Conservation (phyloP, 2,329 filamentous ascomycete genomes). For the Penicillium sumatraense region DNA sequence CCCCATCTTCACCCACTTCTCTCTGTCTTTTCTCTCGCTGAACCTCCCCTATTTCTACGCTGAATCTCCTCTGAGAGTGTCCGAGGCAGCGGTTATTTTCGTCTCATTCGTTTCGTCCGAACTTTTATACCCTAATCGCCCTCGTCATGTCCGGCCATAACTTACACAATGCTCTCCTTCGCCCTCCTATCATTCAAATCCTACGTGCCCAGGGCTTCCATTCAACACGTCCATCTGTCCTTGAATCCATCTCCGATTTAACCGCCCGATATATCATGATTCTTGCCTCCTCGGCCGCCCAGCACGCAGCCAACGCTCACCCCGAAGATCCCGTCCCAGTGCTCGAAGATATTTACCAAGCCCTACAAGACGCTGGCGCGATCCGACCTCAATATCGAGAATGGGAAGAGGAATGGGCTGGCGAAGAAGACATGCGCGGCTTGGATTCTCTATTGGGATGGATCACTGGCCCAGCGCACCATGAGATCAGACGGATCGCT, state of each 20-base stretch:
- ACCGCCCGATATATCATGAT: conserved; percentile 78
- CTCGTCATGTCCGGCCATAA: conserved; percentile 49
- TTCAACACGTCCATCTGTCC: conserved; percentile 75
- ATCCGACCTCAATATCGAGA: conserved; percentile 70
- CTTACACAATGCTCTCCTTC: conserved; percentile 77
- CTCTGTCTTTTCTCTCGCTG: not conserved
- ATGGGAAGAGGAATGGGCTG: conserved; percentile 70
- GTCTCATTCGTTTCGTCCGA: not conserved
- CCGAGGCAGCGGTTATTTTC: too few species aligned
- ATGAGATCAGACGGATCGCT: conserved; percentile 80
- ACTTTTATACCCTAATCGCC: not conserved
- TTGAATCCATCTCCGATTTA: conserved; percentile 87
- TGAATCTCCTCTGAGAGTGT: too few species aligned
- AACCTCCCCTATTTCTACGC: too few species aligned
- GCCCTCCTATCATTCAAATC: conserved; percentile 86
- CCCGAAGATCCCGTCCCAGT: conserved; percentile 64
- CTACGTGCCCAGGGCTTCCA: conserved; percentile 91
- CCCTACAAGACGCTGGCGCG: conserved; percentile 79
- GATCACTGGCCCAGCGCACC: conserved; percentile 74
- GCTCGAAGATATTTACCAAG: conserved; percentile 81
- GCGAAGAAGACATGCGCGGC: conserved; percentile 76
- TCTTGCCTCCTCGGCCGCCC: conserved; percentile 73
- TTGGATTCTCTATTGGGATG: conserved; percentile 79
- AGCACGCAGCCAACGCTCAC: conserved; percentile 72
- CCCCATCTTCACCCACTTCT: not conserved